Conservation (phyloP, 1,139 yeast species). For the Debaryomyces psychrophilus region DNA sequence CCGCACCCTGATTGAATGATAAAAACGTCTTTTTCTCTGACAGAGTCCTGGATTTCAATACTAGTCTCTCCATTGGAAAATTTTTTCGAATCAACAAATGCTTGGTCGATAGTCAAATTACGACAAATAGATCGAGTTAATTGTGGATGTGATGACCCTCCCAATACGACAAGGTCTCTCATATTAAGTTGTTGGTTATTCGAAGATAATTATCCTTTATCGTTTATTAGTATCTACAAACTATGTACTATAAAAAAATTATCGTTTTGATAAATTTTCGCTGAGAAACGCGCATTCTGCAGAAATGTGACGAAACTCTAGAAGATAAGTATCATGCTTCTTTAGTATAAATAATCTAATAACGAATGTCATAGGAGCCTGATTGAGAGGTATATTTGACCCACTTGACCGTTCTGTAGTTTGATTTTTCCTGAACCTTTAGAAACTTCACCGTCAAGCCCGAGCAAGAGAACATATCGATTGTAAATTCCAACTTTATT, state of each 20-base stretch:
- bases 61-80: slow-evolving; percentile 91
- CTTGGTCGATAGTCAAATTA: slow-evolving; percentile 63
- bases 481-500: slow-evolving; percentile 65
- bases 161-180: slow-evolving; percentile 77
- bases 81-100: slow-evolving; percentile 57
- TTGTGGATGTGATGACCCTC: slow-evolving; percentile 75
- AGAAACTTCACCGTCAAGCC: slow-evolving; percentile 77
- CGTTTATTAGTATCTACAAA: neutral
- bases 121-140: slow-evolving; percentile 65
- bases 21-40: slow-evolving; percentile 91
- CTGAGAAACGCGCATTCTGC: slow-evolving; percentile 3
- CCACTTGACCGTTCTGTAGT: slow-evolving; percentile 82
- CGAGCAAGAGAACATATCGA: slow-evolving; percentile 79
- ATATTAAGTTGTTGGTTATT: slow-evolving; percentile 29
- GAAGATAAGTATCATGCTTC: neutral
- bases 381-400: slow-evolving; percentile 75
- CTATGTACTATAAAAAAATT: neutral
- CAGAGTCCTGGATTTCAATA: slow-evolving; percentile 78
- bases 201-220: neutral
- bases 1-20: slow-evolving; percentile 85
- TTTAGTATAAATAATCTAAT: slow-evolving; percentile 29
- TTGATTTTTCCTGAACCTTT: slow-evolving; percentile 65
- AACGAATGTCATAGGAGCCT: slow-evolving; percentile 80
- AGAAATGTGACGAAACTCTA: neutral
- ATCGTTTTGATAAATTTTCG: slow-evolving; percentile 3